Conservation (phyloP, 1,284 basidiomycete genomes). For the Kwoniella shivajii region DNA sequence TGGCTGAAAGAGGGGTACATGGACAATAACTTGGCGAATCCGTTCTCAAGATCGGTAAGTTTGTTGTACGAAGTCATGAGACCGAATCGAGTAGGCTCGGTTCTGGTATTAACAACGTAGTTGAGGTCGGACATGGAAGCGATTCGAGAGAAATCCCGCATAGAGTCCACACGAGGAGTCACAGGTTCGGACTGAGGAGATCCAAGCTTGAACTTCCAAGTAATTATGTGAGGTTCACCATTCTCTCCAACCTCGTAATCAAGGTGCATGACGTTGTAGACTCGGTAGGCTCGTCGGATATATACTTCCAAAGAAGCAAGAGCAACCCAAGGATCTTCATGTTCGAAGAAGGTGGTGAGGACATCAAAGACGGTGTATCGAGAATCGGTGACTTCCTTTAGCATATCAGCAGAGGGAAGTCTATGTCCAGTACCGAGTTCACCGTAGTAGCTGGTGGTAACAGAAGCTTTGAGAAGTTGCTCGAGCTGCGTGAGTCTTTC, state of each 20-base stretch:
- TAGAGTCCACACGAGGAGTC: constrained; percentile 70
- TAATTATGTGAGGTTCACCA: constrained; percentile 75
- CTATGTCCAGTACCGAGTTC: constrained; percentile 71
- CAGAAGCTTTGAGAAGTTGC: constrained; percentile 82
- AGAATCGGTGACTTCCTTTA: constrained; percentile 94
- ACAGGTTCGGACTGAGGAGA: constrained; percentile 74
- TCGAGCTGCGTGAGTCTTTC: constrained; percentile 95
- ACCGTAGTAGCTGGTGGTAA: constrained; percentile 84
- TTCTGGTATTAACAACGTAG: constrained; percentile 79
- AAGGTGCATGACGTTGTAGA: constrained; percentile 87
- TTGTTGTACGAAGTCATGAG: constrained; percentile 86
- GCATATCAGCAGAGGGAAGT: constrained; percentile 77
- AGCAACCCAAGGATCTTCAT: constrained; percentile 78
- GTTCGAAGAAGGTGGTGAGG: constrained; percentile 90
- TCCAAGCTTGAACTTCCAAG: constrained; percentile 92
- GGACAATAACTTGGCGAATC: constrained; percentile 72
- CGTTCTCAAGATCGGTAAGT: constrained; percentile 68
- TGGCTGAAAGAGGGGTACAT: constrained; percentile 63
- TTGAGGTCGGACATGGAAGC: constrained; percentile 92
- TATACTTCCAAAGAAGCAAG: constrained; percentile 96
- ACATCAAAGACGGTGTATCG: constrained; percentile 98
- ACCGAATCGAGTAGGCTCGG: constrained; percentile 83
- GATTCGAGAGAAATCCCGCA: constrained; percentile 60
- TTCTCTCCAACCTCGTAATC: constrained; percentile 93
- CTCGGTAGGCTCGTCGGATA: constrained; percentile 86